Conservation (phyloP, 306 rosid species). For the Cucurbita ficifolia region DNA sequence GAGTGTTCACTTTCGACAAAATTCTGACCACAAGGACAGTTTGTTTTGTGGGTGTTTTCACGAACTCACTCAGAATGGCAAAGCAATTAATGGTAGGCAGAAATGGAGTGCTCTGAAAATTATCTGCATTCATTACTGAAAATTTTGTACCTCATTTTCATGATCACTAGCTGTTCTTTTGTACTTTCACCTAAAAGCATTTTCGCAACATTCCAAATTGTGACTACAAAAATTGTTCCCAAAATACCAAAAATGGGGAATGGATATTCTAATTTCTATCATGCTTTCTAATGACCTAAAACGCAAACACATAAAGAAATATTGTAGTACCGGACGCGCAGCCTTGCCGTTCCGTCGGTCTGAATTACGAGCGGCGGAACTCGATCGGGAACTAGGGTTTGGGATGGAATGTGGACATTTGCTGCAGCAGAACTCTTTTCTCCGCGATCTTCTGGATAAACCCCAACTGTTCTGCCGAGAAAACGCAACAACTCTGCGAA, state of each 20-base stretch:
- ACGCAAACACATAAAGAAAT: neutral
- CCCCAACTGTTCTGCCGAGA: conserved; percentile 46
- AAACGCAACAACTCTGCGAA: conserved; percentile 48
- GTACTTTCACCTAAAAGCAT: neutral
- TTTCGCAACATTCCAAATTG: neutral
- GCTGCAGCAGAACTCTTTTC: conserved; percentile 5
- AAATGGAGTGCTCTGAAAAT: neutral
- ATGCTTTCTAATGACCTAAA: neutral
- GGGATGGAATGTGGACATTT: neutral
- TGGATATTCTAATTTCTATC: neutral
- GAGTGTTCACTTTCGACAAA: neutral
- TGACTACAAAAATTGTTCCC: neutral
- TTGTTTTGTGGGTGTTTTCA: neutral
- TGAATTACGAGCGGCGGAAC: neutral
- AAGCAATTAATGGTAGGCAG: neutral
- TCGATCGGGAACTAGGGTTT: neutral
- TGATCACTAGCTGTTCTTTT: neutral
- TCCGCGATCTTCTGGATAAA: conserved; percentile 17
- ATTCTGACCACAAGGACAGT: neutral
- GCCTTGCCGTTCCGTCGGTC: neutral
- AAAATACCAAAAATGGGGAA: neutral
- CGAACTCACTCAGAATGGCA: neutral
- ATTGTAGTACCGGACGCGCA: neutral
- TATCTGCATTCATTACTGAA: neutral
- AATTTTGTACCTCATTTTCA: neutral